These are phyloP conservation scores for Ensete ventricosum DNA, from an alignment of 176 grass and related monocot genomes.

Conservation along the genomic window DNA sequence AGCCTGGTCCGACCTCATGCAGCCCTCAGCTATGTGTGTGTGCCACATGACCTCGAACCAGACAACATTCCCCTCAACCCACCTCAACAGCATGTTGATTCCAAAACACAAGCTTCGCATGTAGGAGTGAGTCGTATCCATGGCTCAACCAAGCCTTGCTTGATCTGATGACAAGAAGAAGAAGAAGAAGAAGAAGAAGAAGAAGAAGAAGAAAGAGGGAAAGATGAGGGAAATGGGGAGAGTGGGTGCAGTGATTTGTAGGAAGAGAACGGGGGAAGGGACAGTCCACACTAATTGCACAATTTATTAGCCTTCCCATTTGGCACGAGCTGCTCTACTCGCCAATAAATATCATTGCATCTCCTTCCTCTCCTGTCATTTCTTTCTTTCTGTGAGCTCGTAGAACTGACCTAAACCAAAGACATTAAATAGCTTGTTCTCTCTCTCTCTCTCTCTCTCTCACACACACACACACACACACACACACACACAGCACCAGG, in stretches of 20 bases:
- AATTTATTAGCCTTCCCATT: conserved; percentile 12
- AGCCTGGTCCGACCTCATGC: conserved; percentile 63
- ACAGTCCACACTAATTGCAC: not conserved
- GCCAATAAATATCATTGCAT: not conserved
- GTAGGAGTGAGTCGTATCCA: conserved; percentile 35
- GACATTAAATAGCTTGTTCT: not conserved
- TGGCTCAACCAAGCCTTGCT: conserved; percentile 15
- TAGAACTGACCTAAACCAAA: not conserved
- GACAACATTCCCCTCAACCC: conserved; percentile 83
- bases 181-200: not conserved
- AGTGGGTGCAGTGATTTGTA: not conserved
- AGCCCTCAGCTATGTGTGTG: not conserved
- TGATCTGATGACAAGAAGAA: conserved; percentile 60
- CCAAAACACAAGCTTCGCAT: conserved; percentile 32
- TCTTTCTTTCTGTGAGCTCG: not conserved
- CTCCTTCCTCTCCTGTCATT: not conserved
- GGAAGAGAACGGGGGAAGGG: not conserved
- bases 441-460: not conserved
- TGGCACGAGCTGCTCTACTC: conserved; percentile 4
- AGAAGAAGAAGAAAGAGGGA: not conserved
- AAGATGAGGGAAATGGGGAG: not conserved
- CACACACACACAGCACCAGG: no score
- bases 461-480: no score
- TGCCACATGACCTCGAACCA: conserved; percentile 45
- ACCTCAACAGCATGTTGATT: not conserved